Conservation (phyloP, 352 stramenopile genomes). For the Globisporangium spiculum region DNA sequence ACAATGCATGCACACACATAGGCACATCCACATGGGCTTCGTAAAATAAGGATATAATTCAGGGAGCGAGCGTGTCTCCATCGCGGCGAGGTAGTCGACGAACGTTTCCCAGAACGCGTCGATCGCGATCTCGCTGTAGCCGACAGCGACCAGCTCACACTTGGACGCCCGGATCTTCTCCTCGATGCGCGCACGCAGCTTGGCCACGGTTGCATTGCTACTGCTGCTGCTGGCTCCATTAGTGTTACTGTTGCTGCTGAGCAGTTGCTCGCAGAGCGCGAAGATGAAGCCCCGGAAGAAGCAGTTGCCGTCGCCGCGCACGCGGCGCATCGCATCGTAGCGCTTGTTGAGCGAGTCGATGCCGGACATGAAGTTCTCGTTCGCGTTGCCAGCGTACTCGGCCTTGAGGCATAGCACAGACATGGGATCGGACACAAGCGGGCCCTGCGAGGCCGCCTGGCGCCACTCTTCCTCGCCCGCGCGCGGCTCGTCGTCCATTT, state of each 20-base stretch:
- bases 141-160: constrained; percentile 66
- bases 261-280: constrained; percentile 75
- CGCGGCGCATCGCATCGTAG: constrained; percentile 77
- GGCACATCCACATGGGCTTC: constrained; percentile 16
- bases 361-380: constrained; percentile 67
- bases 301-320: constrained; percentile 90
- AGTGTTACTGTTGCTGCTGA: constrained; percentile 17
- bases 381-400: constrained; percentile 75
- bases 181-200: constrained; percentile 42
- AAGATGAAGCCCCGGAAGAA: constrained; percentile 92
- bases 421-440: constrained; percentile 60
- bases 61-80: constrained; percentile 67
- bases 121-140: constrained; percentile 91
- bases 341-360: constrained; percentile 58
- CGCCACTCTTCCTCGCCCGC: constrained; percentile 8
- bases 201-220: constrained; percentile 16
- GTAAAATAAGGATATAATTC: constrained; percentile 37
- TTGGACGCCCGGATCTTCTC: constrained; percentile 70
- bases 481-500: constrained; percentile 9
- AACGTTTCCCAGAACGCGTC: constrained; percentile 94
- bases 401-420: constrained; percentile 51
- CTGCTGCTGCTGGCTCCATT: neutral
- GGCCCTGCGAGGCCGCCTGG: constrained; percentile 13
- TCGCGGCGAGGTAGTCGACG: constrained; percentile 83
- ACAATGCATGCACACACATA: constrained; percentile 12